phyloP scores from a whole-genome alignment of 176 grass and related monocot genomes.

The Eremochloa ophiuroides region DNA sequence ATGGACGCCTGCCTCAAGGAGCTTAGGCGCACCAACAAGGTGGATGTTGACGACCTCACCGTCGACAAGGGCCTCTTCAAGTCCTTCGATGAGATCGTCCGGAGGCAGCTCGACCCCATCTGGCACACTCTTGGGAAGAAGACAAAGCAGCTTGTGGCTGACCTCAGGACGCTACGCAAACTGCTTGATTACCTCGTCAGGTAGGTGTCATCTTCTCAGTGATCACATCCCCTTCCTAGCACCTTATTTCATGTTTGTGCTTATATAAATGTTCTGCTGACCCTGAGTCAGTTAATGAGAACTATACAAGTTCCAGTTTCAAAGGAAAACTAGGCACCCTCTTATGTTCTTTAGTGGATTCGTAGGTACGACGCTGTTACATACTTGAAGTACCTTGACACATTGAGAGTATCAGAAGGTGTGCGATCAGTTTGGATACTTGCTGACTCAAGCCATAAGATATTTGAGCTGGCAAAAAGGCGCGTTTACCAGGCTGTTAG shows the following conservation, averaged over 20 bases:
- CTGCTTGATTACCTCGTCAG: slow-evolving; percentile 94
- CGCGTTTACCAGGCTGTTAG: slow-evolving; percentile 80
- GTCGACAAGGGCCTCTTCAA: slow-evolving; percentile 92
- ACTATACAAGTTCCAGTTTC: background rate
- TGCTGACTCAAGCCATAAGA: slow-evolving; percentile 92
- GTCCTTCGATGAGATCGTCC: slow-evolving; percentile 94
- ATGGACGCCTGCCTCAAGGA: slow-evolving; percentile 98
- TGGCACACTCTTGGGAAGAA: slow-evolving; percentile 99
- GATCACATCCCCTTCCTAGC: background rate
- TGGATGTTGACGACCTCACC: slow-evolving; percentile 90
- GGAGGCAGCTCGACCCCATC: slow-evolving; percentile 87
- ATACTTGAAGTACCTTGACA: slow-evolving; percentile 92
- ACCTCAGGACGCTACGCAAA: slow-evolving; percentile 93
- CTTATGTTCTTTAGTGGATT: slow-evolving; percentile 10
- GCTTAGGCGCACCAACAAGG: slow-evolving; percentile 84
- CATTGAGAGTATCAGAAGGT: slow-evolving; percentile 88
- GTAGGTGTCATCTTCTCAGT: slow-evolving; percentile 4
- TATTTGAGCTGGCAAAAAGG: slow-evolving; percentile 89
- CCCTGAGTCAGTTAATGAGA: background rate
- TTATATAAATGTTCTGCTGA: background rate
- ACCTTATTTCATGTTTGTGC: background rate
- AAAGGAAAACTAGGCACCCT: background rate
- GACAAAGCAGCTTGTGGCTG: slow-evolving; percentile 93
- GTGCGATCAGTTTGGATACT: slow-evolving; percentile 96
- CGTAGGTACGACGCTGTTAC: slow-evolving; percentile 85